A percentile compares a stretch with the other conserved stretches of the same genome.
Evolutionary conservation across 768 basidiomycete genomes (phyloP).

Genomic region (Naganishia vishniacii): DNA sequence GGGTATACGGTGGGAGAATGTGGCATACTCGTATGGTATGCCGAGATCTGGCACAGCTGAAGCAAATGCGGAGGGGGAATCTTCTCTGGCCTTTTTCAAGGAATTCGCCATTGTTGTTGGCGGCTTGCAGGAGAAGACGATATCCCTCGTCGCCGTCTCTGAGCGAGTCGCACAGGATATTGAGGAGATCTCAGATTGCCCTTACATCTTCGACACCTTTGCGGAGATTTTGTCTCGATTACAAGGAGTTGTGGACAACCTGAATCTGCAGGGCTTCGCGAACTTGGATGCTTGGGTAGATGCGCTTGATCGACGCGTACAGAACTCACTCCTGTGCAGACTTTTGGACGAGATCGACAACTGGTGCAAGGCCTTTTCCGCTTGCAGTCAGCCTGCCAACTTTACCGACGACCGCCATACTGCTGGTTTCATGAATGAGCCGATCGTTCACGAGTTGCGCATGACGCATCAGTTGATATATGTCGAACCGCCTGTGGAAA

Average conservation of each 20-base stretch:
- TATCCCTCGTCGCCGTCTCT: slow-evolving; percentile 83
- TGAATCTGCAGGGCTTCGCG: slow-evolving; percentile 92
- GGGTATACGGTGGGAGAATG: slow-evolving; percentile 88
- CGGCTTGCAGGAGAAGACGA: slow-evolving; percentile 92
- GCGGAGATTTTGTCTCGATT: slow-evolving; percentile 68
- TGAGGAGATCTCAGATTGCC: slow-evolving; percentile 79
- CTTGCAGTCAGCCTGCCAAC: neutral
- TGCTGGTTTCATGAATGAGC: slow-evolving; percentile 62
- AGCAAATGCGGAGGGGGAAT: slow-evolving; percentile 73
- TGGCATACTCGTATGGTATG: slow-evolving; percentile 84
- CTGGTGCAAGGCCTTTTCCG: slow-evolving; percentile 59
- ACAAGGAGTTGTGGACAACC: slow-evolving; percentile 82
- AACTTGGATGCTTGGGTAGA: slow-evolving; percentile 89
- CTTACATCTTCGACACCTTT: slow-evolving; percentile 79
- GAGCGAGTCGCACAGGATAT: slow-evolving; percentile 76
- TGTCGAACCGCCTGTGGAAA: slow-evolving; percentile 93
- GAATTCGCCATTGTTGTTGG: slow-evolving; percentile 93
- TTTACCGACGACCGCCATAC: neutral
- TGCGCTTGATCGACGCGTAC: slow-evolving; percentile 69
- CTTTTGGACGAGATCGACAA: slow-evolving; percentile 70
- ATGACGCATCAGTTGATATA: slow-evolving; percentile 99
- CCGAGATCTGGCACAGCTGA: slow-evolving; percentile 60
- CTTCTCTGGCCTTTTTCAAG: slow-evolving; percentile 87
- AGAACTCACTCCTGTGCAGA: slow-evolving; percentile 68
- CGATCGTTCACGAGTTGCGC: slow-evolving; percentile 89